Conservation (phyloP, 495 filamentous ascomycete genomes). For the Talaromyces adpressus region DNA sequence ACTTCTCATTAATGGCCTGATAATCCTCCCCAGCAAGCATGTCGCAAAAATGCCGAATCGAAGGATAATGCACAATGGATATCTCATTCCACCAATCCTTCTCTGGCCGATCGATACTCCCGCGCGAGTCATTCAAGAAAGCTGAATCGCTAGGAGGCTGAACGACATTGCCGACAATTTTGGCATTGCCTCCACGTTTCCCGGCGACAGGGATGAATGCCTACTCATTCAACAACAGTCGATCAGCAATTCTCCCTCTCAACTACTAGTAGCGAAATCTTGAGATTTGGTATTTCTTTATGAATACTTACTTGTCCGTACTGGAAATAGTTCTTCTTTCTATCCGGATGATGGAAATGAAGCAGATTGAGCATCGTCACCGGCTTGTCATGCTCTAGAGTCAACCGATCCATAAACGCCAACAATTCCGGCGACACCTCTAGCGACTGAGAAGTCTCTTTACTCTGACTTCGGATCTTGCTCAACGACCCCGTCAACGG, state of each 20-base stretch:
- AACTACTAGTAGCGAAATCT: neutral
- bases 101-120: constrained; percentile 16
- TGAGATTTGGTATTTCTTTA: neutral
- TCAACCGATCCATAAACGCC: constrained; percentile 36
- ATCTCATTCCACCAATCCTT: constrained; percentile 49
- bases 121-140: constrained; percentile 20
- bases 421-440: constrained; percentile 46
- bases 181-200: constrained; percentile 49
- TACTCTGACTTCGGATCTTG: constrained; percentile 18
- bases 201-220: constrained; percentile 50
- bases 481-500: constrained; percentile 34
- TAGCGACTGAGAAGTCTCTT: constrained; percentile 41
- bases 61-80: constrained; percentile 61
- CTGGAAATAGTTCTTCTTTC: constrained; percentile 46
- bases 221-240: neutral
- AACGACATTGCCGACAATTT: constrained; percentile 56
- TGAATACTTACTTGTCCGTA: constrained; percentile 36
- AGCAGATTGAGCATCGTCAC: constrained; percentile 67
- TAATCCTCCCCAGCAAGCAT: constrained; percentile 59
- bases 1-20: constrained; percentile 52
- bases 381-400: constrained; percentile 30
- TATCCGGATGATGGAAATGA: constrained; percentile 44
- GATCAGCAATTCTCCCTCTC: neutral
- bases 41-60: constrained; percentile 53
- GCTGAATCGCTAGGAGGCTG: constrained; percentile 7